Base-by-base conservation (phyloP, 345 rosid genomes). In the Excoecaria cochinchinensis region DNA sequence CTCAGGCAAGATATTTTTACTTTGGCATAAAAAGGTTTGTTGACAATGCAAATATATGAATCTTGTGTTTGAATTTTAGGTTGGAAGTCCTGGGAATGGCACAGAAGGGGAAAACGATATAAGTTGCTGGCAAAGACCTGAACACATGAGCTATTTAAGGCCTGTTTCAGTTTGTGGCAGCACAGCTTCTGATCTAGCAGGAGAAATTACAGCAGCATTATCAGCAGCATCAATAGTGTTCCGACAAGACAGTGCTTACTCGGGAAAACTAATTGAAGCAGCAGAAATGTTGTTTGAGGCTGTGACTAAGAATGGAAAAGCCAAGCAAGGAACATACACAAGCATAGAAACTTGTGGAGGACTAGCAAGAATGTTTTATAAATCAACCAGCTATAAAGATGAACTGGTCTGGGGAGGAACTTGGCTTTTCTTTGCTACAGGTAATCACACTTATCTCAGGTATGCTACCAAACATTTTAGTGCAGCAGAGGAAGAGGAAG, bases 61-160 rank as follows among this genome's bases (percentile, higher is more conserved):
- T 57, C 40, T 31, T 40, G 21, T 59, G 11, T 50, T 75, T 19
- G 39, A 53, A 72, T 61, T 74, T 64, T 66, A 90, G 94, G 91
- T 90, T 55, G 91, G 94, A 73, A 78, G 80, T 71, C 56, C 75
- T 24, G 52, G 70, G 7, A 81, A 77, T 68, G 79, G 72, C 22
- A 79, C 82, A 1, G 17, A 59, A n/a, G 78, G 58, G 3, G 64
- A 79, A 36, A 82, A 76, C 47, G 88, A 89, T 61, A 68, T 79
- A 38, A 87, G 46, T 69, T 90, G 92, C 80, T 90, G 92, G 94
- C 86, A 84, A 75, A 88, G 89, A 70, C 92, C 94, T 8, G 94
- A 90, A 72, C 89, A 88, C 76, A 88, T 87, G 87, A 81, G 55
- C 69, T 83, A 85, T 71, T 31, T n/a, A 56, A 82, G 94, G 64